These are phyloP conservation scores for Psidium guajava DNA, from an alignment of 345 rosid species.

Conservation along the genomic window DNA sequence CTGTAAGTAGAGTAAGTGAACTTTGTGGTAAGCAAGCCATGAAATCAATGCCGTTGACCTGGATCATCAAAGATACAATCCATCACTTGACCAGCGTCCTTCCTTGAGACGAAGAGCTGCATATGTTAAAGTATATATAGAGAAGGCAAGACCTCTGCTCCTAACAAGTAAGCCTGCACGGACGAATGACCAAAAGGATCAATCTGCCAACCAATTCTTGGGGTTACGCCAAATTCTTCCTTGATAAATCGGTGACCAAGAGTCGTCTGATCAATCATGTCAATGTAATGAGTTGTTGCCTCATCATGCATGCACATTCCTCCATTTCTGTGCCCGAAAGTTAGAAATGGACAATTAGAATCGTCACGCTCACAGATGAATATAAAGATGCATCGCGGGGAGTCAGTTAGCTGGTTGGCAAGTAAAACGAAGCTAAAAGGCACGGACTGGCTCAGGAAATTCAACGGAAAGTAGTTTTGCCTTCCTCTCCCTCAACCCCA, in stretches of 20 bases:
- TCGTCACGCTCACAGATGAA: neutral
- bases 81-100: neutral
- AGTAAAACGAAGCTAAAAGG: neutral
- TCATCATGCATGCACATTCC: conserved; percentile 99
- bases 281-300: conserved; percentile 86
- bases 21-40: neutral
- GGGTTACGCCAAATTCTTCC: conserved; percentile 68
- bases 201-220: conserved; percentile 98
- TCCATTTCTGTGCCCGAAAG: conserved; percentile 61
- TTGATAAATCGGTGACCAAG: conserved; percentile 78
- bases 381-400: neutral
- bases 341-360: neutral
- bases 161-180: conserved; percentile 87
- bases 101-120: neutral
- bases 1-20: conserved; percentile 15
- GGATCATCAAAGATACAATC: neutral
- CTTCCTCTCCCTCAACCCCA: neutral
- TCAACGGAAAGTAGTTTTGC: neutral
- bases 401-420: neutral
- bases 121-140: neutral
- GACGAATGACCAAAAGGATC: conserved; percentile 99
- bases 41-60: neutral
- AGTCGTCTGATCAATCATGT: conserved; percentile 96
- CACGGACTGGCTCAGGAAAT: neutral
- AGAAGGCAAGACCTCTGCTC: conserved; percentile 53